Percentiles rank a stretch among this genome's conserved stretches.
phyloP scores from a whole-genome alignment of 108 stramenopile genomes.

The Pseudonitzschia pungens region DNA sequence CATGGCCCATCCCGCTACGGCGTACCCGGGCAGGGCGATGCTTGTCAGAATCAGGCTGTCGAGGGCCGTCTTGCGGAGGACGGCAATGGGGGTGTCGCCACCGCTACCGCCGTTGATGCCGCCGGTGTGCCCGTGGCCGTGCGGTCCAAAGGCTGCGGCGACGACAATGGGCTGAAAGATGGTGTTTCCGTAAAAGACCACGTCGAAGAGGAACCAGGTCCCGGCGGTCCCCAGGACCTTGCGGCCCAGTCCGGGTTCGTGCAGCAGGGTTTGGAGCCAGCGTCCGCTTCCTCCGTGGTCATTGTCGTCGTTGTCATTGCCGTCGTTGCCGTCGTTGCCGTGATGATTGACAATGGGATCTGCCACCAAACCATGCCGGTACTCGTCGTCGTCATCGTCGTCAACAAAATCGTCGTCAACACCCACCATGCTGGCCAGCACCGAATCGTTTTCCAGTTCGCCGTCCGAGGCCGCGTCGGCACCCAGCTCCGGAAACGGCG shows the following conservation, averaged over 20 bases:
- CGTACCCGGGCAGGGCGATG: constrained; percentile 83
- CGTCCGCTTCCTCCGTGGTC: constrained; percentile 1
- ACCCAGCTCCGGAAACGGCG: not conserved
- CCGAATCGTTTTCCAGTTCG: constrained; percentile 5
- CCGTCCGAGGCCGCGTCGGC: not conserved
- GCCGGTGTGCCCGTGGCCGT: not conserved
- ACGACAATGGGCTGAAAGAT: constrained; percentile 86
- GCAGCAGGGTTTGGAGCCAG: constrained; percentile 40
- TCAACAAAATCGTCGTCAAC: constrained; percentile 5
- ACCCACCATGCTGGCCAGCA: not conserved
- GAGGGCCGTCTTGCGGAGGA: constrained; percentile 31
- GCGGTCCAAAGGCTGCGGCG: constrained; percentile 76
- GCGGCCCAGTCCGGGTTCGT: constrained; percentile 56
- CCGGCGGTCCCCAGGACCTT: constrained; percentile 81
- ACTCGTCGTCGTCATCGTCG: not conserved
- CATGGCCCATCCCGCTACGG: constrained; percentile 59
- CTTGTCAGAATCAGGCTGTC: constrained; percentile 47
- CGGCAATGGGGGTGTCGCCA: not conserved
- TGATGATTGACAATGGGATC: not conserved
- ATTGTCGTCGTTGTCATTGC: constrained; percentile 9
- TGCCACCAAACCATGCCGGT: too few relatives aligned
- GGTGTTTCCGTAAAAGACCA: constrained; percentile 88
- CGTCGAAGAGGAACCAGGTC: constrained; percentile 86
- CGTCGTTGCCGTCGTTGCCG: constrained; percentile 2
- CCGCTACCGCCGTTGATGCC: not conserved